Evolutionary conservation across 331 rosid genomes (phyloP), one percentile per base, ranked within the genome.

Genomic region (Malus hybrid): DNA sequence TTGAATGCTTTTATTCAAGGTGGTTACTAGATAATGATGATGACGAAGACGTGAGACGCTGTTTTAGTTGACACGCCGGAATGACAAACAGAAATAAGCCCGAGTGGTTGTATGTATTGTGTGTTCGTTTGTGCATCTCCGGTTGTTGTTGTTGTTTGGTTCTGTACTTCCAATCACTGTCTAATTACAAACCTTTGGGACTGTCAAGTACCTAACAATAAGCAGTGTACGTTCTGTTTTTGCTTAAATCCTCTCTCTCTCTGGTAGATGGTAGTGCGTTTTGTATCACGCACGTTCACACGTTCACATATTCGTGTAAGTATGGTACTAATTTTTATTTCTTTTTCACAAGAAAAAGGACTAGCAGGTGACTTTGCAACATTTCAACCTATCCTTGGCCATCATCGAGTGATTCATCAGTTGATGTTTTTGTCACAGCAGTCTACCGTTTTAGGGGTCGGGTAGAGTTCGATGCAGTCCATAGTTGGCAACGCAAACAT

Each of bases 1-100:
- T 72, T 94, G 88, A 94, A 92, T 74, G 99, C 97, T 69, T 94
- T 4, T 69, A 94, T 94, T 77, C 99, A 94, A 60, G 99, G 99
- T 8, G 99, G 99, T 67, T 94, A 94, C 80, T 94, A 87, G 89
- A 79, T 69, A 56, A 78, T 74, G 83, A 78, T 65, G 85, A 83
- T 60, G 80, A 83, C 60, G 79, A 69, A 32, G 70, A 57, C 10
- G 65, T 59, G 16, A 71, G 70, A 14, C 10, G 70, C 80, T 59
- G 74, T 83, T 34, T 29, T 75, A 16, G 87, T 76, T 81, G 72
- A 73, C 67, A 74, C 66, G 78, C 82, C 70, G 70, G 81, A 50
- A 72, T 52, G 67, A 28, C 55, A 71, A 72, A 24, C 74, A 50
- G 67, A 73, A 88, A 85, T 88, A 87, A 85, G 86, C 80, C 78